These are phyloP conservation scores for Aureobasidium subglaciale DNA, from an alignment of 2,329 filamentous ascomycete species.

Conservation along the genomic window DNA sequence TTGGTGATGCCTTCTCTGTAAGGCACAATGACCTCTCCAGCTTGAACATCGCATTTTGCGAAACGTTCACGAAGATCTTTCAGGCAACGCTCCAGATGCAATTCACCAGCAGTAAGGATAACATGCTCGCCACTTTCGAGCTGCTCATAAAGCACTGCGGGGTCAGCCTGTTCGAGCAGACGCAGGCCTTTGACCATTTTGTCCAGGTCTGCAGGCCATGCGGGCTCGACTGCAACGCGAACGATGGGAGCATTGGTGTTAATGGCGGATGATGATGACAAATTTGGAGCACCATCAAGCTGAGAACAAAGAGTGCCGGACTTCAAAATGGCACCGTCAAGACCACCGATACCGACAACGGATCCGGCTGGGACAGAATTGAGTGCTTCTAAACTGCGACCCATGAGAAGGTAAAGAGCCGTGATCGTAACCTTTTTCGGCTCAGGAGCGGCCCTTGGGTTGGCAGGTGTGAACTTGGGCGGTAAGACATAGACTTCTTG, in stretches of 20 bases:
- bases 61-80: slow-evolving; percentile 91
- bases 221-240: slow-evolving; percentile 88
- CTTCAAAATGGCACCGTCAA: slow-evolving; percentile 91
- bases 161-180: slow-evolving; percentile 87
- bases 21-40: slow-evolving; percentile 87
- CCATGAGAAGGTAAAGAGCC: slow-evolving; percentile 93
- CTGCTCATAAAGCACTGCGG: slow-evolving; percentile 92
- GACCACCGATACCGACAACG: slow-evolving; percentile 87
- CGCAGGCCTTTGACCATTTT: slow-evolving; percentile 89
- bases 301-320: slow-evolving; percentile 89
- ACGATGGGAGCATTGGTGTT: slow-evolving; percentile 75
- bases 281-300: slow-evolving; percentile 76
- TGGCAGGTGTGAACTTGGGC: slow-evolving; percentile 83
- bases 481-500: slow-evolving; percentile 86
- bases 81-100: slow-evolving; percentile 88
- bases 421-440: slow-evolving; percentile 79
- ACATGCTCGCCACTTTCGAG: slow-evolving; percentile 92
- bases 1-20: slow-evolving; percentile 88
- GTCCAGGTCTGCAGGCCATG: slow-evolving; percentile 80
- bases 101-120: slow-evolving; percentile 82
- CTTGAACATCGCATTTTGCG: slow-evolving; percentile 88
- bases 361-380: slow-evolving; percentile 84
- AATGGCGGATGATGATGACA: slow-evolving; percentile 75
- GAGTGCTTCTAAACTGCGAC: slow-evolving; percentile 74
- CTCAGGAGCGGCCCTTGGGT: slow-evolving; percentile 62